These are phyloP conservation scores for Nicotiana benthamiana DNA, from an alignment of 257 asterid genomes.

Conservation along the genomic window DNA sequence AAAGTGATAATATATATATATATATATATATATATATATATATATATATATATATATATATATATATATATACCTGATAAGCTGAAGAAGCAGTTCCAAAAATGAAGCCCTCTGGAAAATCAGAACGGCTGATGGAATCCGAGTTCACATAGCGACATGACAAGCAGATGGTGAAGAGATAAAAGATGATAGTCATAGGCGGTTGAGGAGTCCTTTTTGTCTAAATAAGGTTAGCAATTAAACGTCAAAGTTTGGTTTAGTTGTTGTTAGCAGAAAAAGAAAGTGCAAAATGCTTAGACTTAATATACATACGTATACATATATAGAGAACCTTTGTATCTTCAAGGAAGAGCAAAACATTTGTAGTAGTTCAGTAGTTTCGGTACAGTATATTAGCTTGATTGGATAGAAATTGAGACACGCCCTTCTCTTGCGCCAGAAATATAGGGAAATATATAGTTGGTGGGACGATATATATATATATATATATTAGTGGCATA, in stretches of 20 bases:
- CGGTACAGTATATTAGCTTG: not conserved
- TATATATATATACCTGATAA: conserved; percentile 53
- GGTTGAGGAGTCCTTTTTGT: not conserved
- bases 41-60: too few species aligned
- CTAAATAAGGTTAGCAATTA: not conserved
- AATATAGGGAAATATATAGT: not conserved
- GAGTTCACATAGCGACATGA: conserved; percentile 18
- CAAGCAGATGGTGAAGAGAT: conserved; percentile 6
- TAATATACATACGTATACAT: not conserved
- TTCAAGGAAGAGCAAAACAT: not conserved
- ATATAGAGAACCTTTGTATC: not conserved
- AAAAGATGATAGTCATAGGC: conserved; percentile 16
- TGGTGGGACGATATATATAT: too few species aligned
- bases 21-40: too few species aligned
- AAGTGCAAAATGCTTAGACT: not conserved
- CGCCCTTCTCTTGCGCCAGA: not conserved
- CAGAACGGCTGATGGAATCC: conserved; percentile 43
- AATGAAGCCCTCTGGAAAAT: conserved; percentile 67
- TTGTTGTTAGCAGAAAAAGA: not conserved
- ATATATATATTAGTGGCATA: too few species aligned
- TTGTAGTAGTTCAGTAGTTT: not conserved
- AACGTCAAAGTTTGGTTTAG: not conserved
- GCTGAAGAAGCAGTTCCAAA: conserved; percentile 97
- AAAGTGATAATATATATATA: too few species aligned
- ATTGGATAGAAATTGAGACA: not conserved